These are phyloP conservation scores for Lenwebbia sp. DNA, from an alignment of 345 rosid species.

Conservation along the genomic window DNA sequence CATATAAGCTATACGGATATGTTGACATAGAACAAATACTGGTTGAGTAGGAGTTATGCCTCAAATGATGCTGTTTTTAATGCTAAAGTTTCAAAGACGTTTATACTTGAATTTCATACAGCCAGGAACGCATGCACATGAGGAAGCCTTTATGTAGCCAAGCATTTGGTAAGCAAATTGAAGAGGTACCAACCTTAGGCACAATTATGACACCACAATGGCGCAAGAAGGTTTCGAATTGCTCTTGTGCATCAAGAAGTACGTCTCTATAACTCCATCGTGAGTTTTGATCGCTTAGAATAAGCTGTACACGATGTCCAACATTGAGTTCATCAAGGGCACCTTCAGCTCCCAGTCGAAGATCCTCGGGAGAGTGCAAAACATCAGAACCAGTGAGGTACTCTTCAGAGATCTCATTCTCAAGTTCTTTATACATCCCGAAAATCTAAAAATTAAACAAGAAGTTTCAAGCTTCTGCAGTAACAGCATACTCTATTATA, in stretches of 20 bases:
- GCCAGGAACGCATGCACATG: neutral
- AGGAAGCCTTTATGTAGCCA: neutral
- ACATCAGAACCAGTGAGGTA: conserved; percentile 49
- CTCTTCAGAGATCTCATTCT: conserved; percentile 47
- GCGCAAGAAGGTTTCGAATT: conserved; percentile 26
- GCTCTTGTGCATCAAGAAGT: conserved; percentile 64
- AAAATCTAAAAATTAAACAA: conserved; percentile 33
- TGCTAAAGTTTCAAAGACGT: too few relatives aligned
- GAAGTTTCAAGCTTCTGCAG: neutral
- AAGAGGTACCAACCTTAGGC: too few relatives aligned
- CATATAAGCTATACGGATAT: neutral
- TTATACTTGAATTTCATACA: neutral
- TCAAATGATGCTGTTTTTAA: too few relatives aligned
- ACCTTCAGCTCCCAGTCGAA: conserved; percentile 62
- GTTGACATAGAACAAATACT: neutral
- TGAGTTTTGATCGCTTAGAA: conserved; percentile 45
- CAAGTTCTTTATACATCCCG: conserved; percentile 62
- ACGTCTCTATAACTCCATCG: conserved; percentile 49
- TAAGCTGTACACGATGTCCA: conserved; percentile 52
- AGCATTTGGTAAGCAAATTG: too few relatives aligned
- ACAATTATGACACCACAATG: too few relatives aligned
- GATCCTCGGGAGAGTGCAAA: conserved; percentile 61
- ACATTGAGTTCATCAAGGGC: conserved; percentile 33
- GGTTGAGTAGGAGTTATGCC: too few relatives aligned
- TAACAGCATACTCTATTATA: neutral